These are phyloP conservation scores for Dryas octopetala DNA, from an alignment of 306 rosid genomes.

Conservation along the genomic window DNA sequence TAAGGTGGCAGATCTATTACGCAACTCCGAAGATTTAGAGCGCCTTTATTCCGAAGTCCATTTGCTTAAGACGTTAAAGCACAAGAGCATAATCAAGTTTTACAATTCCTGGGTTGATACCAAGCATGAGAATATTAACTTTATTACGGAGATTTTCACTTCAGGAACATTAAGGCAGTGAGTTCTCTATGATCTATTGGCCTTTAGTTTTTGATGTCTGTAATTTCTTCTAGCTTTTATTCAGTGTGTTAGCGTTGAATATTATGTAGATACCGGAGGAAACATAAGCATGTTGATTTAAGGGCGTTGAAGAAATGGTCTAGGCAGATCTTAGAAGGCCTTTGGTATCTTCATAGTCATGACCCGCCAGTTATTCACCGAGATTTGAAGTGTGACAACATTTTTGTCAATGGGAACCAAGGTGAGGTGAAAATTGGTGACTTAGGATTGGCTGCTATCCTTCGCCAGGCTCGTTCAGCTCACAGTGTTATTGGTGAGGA, in stretches of 20 bases:
- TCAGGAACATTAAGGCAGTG: constrained; percentile 94
- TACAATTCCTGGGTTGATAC: constrained; percentile 88
- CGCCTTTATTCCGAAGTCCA: constrained; percentile 94
- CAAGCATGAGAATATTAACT: constrained; percentile 72
- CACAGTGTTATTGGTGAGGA: constrained; percentile 91
- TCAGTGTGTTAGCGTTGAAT: constrained; percentile 19
- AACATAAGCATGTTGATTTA: constrained; percentile 93
- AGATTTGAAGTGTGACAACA: constrained; percentile 96
- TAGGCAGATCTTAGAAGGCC: constrained; percentile 96
- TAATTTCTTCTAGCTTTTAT: neutral
- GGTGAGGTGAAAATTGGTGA: constrained; percentile 99
- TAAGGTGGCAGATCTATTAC: constrained; percentile 80
- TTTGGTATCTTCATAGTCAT: constrained; percentile 86
- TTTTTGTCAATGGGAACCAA: constrained; percentile 96
- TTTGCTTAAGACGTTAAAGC: constrained; percentile 92
- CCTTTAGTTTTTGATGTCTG: neutral
- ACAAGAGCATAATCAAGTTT: constrained; percentile 87
- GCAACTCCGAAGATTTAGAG: constrained; percentile 77
- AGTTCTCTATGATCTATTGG: constrained; percentile 30
- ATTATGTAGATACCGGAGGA: constrained; percentile 69
- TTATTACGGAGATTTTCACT: constrained; percentile 94
- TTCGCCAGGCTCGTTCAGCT: constrained; percentile 83
- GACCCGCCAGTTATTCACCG: constrained; percentile 94
- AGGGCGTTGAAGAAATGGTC: constrained; percentile 99
- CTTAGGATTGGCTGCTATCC: constrained; percentile 93